Conservation (phyloP, 768 basidiomycete genomes). For the Hebeloma cylindrosporum region DNA sequence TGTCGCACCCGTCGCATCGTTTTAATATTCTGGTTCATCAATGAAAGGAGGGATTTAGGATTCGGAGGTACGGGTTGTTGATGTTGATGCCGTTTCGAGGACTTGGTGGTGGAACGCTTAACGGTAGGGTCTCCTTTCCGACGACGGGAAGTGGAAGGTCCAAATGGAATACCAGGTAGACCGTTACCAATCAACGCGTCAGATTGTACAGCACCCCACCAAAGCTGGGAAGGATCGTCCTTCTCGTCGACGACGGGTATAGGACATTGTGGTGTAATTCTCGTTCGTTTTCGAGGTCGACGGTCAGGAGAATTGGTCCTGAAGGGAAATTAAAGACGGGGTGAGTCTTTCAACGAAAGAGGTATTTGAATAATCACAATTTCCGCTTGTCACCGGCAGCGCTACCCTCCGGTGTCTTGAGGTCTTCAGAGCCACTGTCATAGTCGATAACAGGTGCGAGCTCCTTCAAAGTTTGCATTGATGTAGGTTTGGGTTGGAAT, state of each 20-base stretch:
- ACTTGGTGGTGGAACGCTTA: neutral
- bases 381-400: constrained; percentile 65
- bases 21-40: constrained; percentile 78
- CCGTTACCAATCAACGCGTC: constrained; percentile 64
- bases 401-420: constrained; percentile 30
- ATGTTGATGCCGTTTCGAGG: too few species aligned
- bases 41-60: constrained; percentile 53
- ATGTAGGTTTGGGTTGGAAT: constrained; percentile 14
- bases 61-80: constrained; percentile 16
- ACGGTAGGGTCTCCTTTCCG: constrained; percentile 11
- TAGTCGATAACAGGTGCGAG: constrained; percentile 36
- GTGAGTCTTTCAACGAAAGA: neutral
- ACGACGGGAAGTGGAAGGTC: constrained; percentile 34
- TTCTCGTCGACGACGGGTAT: constrained; percentile 37
- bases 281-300: constrained; percentile 63
- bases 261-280: constrained; percentile 43
- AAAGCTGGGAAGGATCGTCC: constrained; percentile 53
- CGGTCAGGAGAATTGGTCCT: constrained; percentile 37
- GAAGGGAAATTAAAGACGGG: constrained; percentile 3
- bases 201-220: constrained; percentile 75
- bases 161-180: constrained; percentile 53
- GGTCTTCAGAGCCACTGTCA: constrained; percentile 30
- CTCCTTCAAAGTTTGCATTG: constrained; percentile 35
- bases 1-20: constrained; percentile 72
- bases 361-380: constrained; percentile 49